Conservation (phyloP, 176 grass and related monocot genomes). For the Luzula sylvatica region DNA sequence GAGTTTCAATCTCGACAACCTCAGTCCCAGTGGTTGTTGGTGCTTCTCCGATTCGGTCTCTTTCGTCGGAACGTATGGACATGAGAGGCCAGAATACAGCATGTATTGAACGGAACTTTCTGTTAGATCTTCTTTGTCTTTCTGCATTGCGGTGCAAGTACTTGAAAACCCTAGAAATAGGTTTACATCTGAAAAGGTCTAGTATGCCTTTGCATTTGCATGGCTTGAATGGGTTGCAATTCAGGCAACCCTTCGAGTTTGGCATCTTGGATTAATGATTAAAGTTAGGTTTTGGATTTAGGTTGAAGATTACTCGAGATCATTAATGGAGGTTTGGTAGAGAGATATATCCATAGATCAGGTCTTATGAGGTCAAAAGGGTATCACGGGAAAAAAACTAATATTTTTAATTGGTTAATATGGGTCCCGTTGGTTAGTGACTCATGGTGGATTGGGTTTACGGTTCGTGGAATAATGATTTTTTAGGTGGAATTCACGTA, state of each 20-base stretch:
- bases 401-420: conserved; percentile 1
- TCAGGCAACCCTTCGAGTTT: conserved; percentile 10
- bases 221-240: conserved; percentile 32
- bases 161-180: conserved; percentile 19
- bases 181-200: conserved; percentile 30
- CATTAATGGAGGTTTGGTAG: conserved; percentile 10
- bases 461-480: not conserved
- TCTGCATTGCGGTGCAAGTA: conserved; percentile 22
- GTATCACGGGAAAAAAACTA: too few relatives aligned
- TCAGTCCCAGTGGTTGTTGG: conserved; percentile 1
- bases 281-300: conserved; percentile 6
- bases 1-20: not conserved
- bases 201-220: conserved; percentile 19
- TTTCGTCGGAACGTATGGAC: conserved; percentile 49
- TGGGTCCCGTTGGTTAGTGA: not conserved
- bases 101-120: conserved; percentile 56
- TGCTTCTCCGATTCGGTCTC: not conserved
- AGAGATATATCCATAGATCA: not conserved
- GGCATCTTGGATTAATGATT: conserved; percentile 23
- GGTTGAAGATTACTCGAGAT: conserved; percentile 10
- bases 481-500: conserved; percentile 17
- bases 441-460: not conserved
- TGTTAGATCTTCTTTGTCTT: not conserved
- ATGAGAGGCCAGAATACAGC: conserved; percentile 74
- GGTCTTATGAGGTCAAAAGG: too few relatives aligned